Evolutionary conservation across 306 rosid genomes (phyloP), one percentile per base, ranked within the genome.

Genomic region (Carpinus fangiana): DNA sequence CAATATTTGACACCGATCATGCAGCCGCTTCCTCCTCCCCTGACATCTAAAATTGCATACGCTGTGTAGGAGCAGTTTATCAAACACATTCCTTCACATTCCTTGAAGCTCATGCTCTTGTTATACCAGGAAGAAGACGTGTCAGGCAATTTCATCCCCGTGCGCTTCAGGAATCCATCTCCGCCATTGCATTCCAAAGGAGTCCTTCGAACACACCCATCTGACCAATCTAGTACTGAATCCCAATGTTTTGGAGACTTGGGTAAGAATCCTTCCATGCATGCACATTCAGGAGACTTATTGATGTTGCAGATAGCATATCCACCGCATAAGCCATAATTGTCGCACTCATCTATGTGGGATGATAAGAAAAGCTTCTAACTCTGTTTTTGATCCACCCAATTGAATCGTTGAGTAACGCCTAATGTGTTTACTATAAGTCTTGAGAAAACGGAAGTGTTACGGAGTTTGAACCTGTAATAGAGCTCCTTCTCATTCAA

Each of bases 21-120:
- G n/a, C n/a, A 88, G 34, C 88, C 88, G 67, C 83, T 79, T n/a
- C 85, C 82, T 13, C 76, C 79, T 12, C 67, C 12, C 38, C 74
- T 76, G 28, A 76, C 12, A 53, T 78, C 76, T 16, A 78, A 56
- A 65, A 26, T 31, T 48, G 88, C 8, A 70, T 78, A 86, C 34
- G 87, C 84, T 21, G 53, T 13, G 73, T 86, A 84, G 7, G 76
- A 34, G 20, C 90, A 87, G 65, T 82, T 82, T 17, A 77, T 74
- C 72, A 48, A 45, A 56, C 90, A 87, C 16, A 20, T 2, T 43
- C 50, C 67, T 77, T 73, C 53, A 38, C 88, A 87, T 53, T 81
- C 89, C 57, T 78, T 28, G 9, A 71, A 67, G 38, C 3, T 31
- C 76, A 23, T 45, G 73, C 7, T 78, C 81, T 50, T 21, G 52